A percentile compares a stretch with the other conserved stretches of the same genome.
Evolutionary conservation across 2,329 filamentous ascomycete genomes (phyloP).

Genomic region (Verticillium dahliae): DNA sequence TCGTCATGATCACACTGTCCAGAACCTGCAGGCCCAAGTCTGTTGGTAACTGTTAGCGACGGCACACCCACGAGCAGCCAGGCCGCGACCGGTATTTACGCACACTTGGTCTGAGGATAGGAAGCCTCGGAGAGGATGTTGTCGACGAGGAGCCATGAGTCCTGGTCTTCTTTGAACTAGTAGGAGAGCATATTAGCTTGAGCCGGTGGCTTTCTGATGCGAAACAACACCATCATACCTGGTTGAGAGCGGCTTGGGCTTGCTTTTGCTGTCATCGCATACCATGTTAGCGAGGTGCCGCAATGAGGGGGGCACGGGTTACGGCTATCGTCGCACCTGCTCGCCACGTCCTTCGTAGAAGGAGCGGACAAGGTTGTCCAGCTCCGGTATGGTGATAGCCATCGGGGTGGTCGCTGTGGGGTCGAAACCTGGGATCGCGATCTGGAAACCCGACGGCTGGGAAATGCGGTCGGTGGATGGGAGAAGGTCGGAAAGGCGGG

Average conservation of each 20-base stretch:
- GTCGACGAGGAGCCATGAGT: constrained; percentile 95
- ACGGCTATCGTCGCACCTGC: constrained; percentile 53
- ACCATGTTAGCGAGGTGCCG: constrained; percentile 23
- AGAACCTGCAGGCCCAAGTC: constrained; percentile 93
- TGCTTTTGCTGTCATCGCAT: constrained; percentile 73
- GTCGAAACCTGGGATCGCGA: constrained; percentile 14
- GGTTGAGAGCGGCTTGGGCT: constrained; percentile 87
- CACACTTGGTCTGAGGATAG: constrained; percentile 96
- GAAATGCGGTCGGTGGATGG: constrained; percentile 12
- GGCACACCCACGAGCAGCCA: background rate
- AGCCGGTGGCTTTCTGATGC: constrained; percentile 10
- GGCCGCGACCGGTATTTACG: constrained; percentile 23
- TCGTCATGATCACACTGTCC: constrained; percentile 96
- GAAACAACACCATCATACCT: constrained; percentile 51
- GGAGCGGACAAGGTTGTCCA: constrained; percentile 91
- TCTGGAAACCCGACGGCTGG: constrained; percentile 7
- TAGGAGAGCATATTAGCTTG: constrained; percentile 19
- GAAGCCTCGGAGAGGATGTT: constrained; percentile 91
- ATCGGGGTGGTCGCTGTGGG: constrained; percentile 35
- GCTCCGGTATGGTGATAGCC: constrained; percentile 78
- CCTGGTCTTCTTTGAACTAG: constrained; percentile 97
- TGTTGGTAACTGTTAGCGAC: constrained; percentile 27
- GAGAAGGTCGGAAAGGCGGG: constrained; percentile 1
- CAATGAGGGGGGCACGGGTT: background rate
- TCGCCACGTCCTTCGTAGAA: constrained; percentile 98